These are phyloP conservation scores for Aspergillus sp. DNA, from an alignment of 2,329 filamentous ascomycete species.

Conservation along the genomic window DNA sequence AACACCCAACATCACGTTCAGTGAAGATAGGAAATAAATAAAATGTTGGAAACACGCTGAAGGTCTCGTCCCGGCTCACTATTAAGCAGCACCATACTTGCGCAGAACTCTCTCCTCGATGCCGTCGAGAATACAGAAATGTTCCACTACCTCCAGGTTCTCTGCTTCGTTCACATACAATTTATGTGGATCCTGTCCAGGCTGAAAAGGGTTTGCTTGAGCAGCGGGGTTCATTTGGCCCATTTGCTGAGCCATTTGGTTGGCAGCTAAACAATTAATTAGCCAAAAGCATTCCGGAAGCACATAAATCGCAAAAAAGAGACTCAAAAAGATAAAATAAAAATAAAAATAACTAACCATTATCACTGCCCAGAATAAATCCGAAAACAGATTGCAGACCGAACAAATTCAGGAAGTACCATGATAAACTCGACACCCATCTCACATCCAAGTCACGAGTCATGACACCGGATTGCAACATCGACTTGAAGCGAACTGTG, in stretches of 20 bases:
- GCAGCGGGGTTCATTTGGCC: conserved; percentile 69
- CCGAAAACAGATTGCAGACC: conserved; percentile 96
- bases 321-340: neutral
- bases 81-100: conserved; percentile 31
- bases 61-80: neutral
- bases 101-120: conserved; percentile 81
- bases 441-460: conserved; percentile 94
- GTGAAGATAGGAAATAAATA: neutral
- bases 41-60: neutral
- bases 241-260: conserved; percentile 86
- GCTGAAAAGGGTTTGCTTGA: conserved; percentile 73
- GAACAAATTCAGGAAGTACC: conserved; percentile 98
- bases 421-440: conserved; percentile 98
- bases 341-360: conserved; percentile 62
- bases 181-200: conserved; percentile 93
- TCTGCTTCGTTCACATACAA: conserved; percentile 89
- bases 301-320: neutral
- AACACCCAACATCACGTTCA: neutral
- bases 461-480: conserved; percentile 95
- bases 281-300: neutral
- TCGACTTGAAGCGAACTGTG: conserved; percentile 98
- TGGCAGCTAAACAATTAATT: conserved; percentile 65
- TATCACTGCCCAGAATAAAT: conserved; percentile 93
- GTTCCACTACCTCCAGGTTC: conserved; percentile 92
- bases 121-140: conserved; percentile 85